These are phyloP conservation scores for Dimargaris verticillata DNA, from an alignment of 192 early-diverging fungal species.

Conservation along the genomic window DNA sequence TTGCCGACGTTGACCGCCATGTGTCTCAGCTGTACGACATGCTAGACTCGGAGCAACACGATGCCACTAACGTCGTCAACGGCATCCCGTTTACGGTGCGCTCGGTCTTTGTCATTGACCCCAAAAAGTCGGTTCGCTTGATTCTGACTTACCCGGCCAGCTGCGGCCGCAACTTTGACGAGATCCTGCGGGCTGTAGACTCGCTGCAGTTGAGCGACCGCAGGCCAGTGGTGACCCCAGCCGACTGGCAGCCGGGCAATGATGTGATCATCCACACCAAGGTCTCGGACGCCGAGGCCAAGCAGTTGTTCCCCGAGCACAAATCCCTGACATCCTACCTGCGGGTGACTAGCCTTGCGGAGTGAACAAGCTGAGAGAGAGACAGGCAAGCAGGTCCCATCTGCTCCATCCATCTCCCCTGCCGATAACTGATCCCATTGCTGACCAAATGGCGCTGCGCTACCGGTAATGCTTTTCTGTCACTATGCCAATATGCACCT, in stretches of 20 bases:
- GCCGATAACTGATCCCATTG: no score
- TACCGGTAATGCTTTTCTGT: no score
- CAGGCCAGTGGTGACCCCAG: constrained; percentile 83
- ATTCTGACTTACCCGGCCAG: constrained; percentile 88
- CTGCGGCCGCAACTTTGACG: constrained; percentile 89
- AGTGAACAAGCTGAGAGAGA: neutral
- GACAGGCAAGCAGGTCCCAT: no score
- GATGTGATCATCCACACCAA: constrained; percentile 86
- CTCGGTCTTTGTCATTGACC: constrained; percentile 90
- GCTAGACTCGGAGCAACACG: constrained; percentile 78
- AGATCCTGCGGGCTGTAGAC: constrained; percentile 86
- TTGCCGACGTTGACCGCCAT: constrained; percentile 74
- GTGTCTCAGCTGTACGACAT: constrained; percentile 90
- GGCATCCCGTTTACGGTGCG: constrained; percentile 93
- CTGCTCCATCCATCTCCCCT: no score
- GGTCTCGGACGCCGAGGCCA: constrained; percentile 69
- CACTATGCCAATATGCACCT: no score
- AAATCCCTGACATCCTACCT: constrained; percentile 73
- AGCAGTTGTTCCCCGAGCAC: constrained; percentile 65
- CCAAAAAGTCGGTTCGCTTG: constrained; percentile 74
- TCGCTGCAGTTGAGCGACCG: constrained; percentile 81
- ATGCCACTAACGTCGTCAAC: constrained; percentile 68
- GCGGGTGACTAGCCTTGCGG: constrained; percentile 25
- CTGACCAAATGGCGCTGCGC: no score
- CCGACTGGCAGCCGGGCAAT: constrained; percentile 74